Evolutionary conservation across 768 basidiomycete species (phyloP), one percentile per base, ranked within the genome.

Genomic region (Russula griseocarnosa): DNA sequence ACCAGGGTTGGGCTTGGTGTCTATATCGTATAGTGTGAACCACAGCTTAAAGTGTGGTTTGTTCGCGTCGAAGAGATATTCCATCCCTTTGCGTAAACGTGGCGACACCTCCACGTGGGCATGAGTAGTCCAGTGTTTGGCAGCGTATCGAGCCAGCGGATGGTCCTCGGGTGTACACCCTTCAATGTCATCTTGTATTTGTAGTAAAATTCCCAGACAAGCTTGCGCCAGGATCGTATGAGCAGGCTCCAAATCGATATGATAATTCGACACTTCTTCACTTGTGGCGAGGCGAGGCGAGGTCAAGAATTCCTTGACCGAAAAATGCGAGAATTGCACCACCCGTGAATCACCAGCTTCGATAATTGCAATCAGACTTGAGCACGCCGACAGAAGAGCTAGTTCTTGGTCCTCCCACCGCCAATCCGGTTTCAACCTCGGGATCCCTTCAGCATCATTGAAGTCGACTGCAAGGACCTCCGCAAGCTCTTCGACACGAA

Each of bases 171-270:
- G 36, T 3, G 6, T 24, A 10, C 28, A 18, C 24, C 18, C 38
- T 20, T 10, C 36, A 10, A 55, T 1, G 7, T 20, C 22, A 28
- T 20, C 3, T 13, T 38, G 14, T 9, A 10, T 6, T 26, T 11
- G 26, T 13, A 55, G 40, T 26, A 55, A 38, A 14, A 55, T 26
- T 8, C 55, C 9, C 3, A 55, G 6, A 10, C 55, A 55, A 18
- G 55, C 55, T 36, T 54, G 53, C 5, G 24, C 55, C 9, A 56
- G 24, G 3, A 36, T 56, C 7, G 55, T 20, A 56, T 56, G 55
- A 1, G 55, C 55, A 13, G 38, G 38, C 55, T 42, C 55, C 8
- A 24, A 40, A 20, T 3, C 2, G 38, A 55, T 16, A 38, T 55
- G 54, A 55, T 55, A 55, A 6, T 16, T 22, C 9, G 54, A 38